phyloP scores from a whole-genome alignment of 805 yeast species.

The Suhomyces canberraensis region DNA sequence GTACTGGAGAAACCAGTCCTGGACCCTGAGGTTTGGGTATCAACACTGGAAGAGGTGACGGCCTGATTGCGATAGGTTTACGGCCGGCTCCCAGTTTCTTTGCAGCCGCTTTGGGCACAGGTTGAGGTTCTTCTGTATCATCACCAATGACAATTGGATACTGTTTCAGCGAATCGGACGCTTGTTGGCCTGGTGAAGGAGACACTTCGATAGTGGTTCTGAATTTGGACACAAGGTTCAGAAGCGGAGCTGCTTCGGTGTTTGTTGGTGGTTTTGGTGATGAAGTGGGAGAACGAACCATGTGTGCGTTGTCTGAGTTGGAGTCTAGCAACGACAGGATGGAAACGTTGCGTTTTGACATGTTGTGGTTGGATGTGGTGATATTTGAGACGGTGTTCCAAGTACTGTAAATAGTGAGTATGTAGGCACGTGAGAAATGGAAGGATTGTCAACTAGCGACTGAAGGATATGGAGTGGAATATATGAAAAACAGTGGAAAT shows the following conservation, averaged over 20 bases:
- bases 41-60: slow-evolving; percentile 15
- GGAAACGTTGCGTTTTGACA: slow-evolving; percentile 31
- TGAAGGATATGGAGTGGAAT: no score
- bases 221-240: slow-evolving; percentile 27
- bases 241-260: slow-evolving; percentile 2
- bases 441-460: no score
- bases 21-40: slow-evolving; percentile 16
- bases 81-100: background rate
- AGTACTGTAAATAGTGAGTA: no score
- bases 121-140: slow-evolving; percentile 7
- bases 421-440: no score
- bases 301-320: slow-evolving; percentile 9
- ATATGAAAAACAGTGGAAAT: no score
- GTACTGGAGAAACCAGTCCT: slow-evolving; percentile 5
- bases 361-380: background rate
- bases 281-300: slow-evolving; percentile 2
- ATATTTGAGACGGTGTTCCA: no score
- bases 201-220: slow-evolving; percentile 28
- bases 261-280: slow-evolving; percentile 7
- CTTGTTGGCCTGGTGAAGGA: slow-evolving; percentile 3
- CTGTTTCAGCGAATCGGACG: slow-evolving; percentile 1
- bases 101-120: background rate
- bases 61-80: slow-evolving; percentile 7
- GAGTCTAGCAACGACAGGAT: slow-evolving; percentile 29
- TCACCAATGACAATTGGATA: slow-evolving; percentile 4